Percentiles rank a stretch among this genome's conserved stretches.
Evolutionary conservation across 176 grass and related monocot species (phyloP).

Genomic region (Oryza coarctata): DNA sequence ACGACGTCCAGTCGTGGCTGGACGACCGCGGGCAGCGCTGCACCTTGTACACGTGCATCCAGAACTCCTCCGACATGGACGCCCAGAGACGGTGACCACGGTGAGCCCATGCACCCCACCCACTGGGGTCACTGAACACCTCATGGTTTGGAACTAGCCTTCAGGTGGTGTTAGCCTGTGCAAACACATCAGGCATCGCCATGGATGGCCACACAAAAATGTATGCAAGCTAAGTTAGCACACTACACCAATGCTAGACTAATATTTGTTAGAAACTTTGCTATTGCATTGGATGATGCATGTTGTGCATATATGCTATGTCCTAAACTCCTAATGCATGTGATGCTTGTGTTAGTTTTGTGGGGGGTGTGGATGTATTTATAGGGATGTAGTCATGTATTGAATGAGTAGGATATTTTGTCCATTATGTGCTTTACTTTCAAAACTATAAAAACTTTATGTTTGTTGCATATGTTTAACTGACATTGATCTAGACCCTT

Average conservation of each 20-base stretch:
- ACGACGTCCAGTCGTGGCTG: conserved; percentile 51
- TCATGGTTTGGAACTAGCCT: background rate
- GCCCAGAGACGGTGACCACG: conserved; percentile 40
- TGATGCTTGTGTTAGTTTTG: background rate
- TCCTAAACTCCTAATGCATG: background rate
- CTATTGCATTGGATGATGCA: background rate
- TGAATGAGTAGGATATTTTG: background rate
- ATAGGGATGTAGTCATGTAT: background rate
- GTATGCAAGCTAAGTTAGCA: background rate
- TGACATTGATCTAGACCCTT: background rate
- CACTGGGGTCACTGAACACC: background rate
- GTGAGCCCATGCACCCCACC: conserved; percentile 22
- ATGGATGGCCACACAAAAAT: background rate
- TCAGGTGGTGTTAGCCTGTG: background rate
- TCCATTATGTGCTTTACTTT: background rate
- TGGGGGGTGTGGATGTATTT: background rate
- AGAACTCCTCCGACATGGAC: conserved; percentile 49
- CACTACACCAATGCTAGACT: background rate
- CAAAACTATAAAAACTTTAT: background rate
- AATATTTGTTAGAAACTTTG: background rate
- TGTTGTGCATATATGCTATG: background rate
- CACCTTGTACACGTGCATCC: conserved; percentile 72
- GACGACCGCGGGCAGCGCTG: conserved; percentile 26
- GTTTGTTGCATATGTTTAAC: background rate
- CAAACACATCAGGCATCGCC: background rate